Conservation (phyloP, 768 basidiomycete genomes). For the Naganishia randhawae region DNA sequence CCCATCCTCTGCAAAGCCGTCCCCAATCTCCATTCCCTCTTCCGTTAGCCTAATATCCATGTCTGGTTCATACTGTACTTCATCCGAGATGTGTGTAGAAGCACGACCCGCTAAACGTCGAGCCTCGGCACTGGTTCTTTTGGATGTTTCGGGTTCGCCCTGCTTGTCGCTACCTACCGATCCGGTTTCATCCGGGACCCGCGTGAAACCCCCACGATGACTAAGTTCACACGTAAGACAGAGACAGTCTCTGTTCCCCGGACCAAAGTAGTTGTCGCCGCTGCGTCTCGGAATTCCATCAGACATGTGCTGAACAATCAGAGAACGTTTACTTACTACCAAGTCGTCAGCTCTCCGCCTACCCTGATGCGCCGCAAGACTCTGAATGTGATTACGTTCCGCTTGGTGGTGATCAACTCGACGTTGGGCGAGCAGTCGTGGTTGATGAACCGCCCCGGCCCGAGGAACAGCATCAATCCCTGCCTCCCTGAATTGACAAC, state of each 20-base stretch:
- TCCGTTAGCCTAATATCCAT: background rate
- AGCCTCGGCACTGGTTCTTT: background rate
- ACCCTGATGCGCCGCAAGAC: conserved; percentile 38
- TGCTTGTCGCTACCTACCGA: background rate
- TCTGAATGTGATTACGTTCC: conserved; percentile 46
- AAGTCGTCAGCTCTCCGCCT: conserved; percentile 48
- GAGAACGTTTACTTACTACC: conserved; percentile 37
- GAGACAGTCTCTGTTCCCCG: conserved; percentile 20
- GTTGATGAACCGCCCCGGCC: conserved; percentile 49
- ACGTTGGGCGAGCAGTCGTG: conserved; percentile 50
- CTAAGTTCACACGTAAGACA: conserved; percentile 24
- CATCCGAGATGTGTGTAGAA: background rate
- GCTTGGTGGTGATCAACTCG: conserved; percentile 37
- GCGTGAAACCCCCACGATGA: conserved; percentile 9
- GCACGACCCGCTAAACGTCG: background rate
- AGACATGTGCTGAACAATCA: background rate
- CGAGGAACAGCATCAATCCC: conserved; percentile 45
- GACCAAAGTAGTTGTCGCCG: conserved; percentile 20
- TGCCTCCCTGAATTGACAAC: conserved; percentile 45
- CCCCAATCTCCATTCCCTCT: background rate
- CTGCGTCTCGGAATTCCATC: background rate
- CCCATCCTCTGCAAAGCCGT: too few relatives aligned
- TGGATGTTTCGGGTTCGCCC: background rate
- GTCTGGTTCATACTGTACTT: background rate
- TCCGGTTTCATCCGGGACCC: background rate